Conservation (phyloP, 306 rosid species). For the Acacia acuminata region DNA sequence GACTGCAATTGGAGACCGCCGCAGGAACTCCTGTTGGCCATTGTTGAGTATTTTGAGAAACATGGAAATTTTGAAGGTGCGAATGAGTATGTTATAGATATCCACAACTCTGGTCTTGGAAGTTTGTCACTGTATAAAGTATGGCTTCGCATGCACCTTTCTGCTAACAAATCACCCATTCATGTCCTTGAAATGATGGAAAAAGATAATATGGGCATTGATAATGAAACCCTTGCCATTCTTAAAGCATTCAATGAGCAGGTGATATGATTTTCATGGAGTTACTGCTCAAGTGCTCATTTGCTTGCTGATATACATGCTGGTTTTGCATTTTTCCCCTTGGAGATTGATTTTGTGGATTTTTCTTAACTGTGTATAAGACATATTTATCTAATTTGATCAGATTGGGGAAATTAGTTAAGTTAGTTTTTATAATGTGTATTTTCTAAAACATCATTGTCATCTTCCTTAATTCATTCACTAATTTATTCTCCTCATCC, state of each 20-base stretch:
- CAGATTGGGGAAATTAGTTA: too few relatives aligned
- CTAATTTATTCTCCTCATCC: too few relatives aligned
- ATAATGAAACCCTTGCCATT: constrained; percentile 55
- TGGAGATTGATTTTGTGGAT: neutral
- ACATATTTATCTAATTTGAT: too few relatives aligned
- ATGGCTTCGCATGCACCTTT: constrained; percentile 58
- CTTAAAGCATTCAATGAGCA: constrained; percentile 37
- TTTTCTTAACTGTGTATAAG: neutral
- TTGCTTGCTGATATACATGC: constrained; percentile 13
- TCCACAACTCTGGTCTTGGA: constrained; percentile 47
- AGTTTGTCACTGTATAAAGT: constrained; percentile 56
- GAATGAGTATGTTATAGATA: constrained; percentile 39
- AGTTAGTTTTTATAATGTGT: too few relatives aligned
- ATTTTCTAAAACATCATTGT: too few relatives aligned
- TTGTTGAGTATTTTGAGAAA: constrained; percentile 59
- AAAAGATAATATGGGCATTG: constrained; percentile 49
- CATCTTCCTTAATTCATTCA: too few relatives aligned
- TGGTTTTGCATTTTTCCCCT: neutral
- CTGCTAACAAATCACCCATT: constrained; percentile 43
- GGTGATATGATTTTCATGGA: neutral
- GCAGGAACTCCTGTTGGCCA: constrained; percentile 45
- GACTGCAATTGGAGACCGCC: constrained; percentile 71
- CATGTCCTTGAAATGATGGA: constrained; percentile 63
- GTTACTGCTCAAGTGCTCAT: neutral
- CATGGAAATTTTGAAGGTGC: constrained; percentile 53